A percentile compares a stretch with the other conserved stretches of the same genome.
Conservation (phyloP, 441 rosid genomes). For the Gossypium aridum region DNA sequence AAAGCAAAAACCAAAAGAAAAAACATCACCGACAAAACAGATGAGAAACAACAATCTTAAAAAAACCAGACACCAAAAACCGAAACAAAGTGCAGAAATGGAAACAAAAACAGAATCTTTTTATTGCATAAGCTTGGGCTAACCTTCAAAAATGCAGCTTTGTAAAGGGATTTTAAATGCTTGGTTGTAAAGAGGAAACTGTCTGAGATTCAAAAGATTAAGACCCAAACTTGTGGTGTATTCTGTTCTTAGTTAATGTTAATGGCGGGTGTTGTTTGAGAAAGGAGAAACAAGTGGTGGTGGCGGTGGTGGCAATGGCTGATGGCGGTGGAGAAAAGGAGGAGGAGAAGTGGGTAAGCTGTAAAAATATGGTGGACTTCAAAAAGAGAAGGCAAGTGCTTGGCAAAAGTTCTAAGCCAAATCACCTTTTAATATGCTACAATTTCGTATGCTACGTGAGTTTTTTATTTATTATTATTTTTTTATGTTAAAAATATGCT, state of each 20-base stretch:
- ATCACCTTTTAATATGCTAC: slow-evolving; percentile 15
- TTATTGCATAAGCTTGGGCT: slow-evolving; percentile 8
- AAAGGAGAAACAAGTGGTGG: slow-evolving; percentile 11
- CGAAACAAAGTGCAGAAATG: not conserved
- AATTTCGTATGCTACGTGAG: not conserved
- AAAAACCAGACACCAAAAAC: not conserved
- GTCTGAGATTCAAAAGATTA: slow-evolving; percentile 8
- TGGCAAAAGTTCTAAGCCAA: slow-evolving; percentile 28
- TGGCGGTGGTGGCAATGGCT: not conserved
- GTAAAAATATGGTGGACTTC: slow-evolving; percentile 41
- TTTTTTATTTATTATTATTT: not conserved
- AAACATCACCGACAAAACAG: slow-evolving; percentile 9
- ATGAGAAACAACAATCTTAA: not conserved
- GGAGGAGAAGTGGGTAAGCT: slow-evolving; percentile 19
- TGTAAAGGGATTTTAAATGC: slow-evolving; percentile 8
- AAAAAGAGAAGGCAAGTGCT: not conserved
- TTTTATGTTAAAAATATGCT: too few species aligned
- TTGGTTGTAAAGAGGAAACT: not conserved
- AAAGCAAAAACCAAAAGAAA: slow-evolving; percentile 1
- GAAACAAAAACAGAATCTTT: not conserved
- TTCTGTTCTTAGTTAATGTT: not conserved
- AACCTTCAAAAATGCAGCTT: slow-evolving; percentile 37
- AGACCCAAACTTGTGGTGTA: slow-evolving; percentile 20
- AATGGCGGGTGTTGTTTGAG: not conserved
- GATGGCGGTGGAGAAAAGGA: slow-evolving; percentile 14